Conservation (phyloP, 2,329 filamentous ascomycete species). For the Calonectria pauciramosa region DNA sequence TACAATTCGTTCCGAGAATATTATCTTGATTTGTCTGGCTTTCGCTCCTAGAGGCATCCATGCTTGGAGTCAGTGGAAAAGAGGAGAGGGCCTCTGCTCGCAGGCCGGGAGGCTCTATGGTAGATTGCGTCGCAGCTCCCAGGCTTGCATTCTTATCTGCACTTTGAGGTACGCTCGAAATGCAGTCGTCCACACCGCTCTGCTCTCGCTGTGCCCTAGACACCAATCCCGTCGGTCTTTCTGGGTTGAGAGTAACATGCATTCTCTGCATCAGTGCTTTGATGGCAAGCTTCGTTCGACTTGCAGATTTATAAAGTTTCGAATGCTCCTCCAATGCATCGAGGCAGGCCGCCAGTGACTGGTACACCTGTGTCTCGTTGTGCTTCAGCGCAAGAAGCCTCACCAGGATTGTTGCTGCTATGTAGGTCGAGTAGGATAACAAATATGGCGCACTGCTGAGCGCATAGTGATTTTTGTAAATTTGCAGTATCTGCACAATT, state of each 20-base stretch:
- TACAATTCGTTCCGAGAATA: rapidly evolving
- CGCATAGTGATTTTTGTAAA: not conserved
- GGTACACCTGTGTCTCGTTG: not conserved
- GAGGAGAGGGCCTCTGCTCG: not conserved
- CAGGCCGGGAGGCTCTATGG: not conserved
- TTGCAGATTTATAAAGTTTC: not conserved
- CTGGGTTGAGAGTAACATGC: not conserved
- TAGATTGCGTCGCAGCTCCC: too few species aligned
- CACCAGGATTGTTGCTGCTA: not conserved
- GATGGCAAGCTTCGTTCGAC: not conserved
- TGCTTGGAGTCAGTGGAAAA: not conserved
- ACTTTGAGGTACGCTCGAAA: too few species aligned
- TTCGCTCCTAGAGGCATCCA: not conserved
- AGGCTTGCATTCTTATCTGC: too few species aligned
- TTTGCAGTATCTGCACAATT: not conserved
- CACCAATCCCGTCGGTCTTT: too few species aligned
- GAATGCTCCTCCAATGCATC: not conserved
- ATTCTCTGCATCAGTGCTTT: slow-evolving; percentile 1
- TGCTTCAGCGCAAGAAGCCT: slow-evolving; percentile 1
- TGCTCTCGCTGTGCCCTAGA: not conserved
- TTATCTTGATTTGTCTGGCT: too few species aligned
- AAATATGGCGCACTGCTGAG: not conserved
- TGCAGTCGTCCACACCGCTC: not conserved
- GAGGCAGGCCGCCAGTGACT: not conserved
- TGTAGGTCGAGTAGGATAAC: not conserved